phyloP scores from a whole-genome alignment of 805 yeast species.

The Pichia gijzeniarum region DNA sequence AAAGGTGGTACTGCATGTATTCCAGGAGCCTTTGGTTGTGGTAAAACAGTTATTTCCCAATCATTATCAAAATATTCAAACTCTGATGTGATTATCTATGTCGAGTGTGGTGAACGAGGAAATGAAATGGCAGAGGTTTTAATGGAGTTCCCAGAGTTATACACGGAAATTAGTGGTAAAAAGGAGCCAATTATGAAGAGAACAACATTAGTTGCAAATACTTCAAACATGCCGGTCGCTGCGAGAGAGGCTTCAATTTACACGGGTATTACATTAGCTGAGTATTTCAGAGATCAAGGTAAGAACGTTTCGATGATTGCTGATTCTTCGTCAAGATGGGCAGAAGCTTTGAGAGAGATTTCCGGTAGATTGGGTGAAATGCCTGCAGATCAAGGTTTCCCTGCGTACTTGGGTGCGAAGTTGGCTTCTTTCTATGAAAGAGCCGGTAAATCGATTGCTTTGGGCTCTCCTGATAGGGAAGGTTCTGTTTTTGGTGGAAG shows the following conservation, averaged over 20 bases:
- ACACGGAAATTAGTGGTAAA: conserved; percentile 81
- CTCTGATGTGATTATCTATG: conserved; percentile 94
- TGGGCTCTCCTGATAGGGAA: too few species aligned
- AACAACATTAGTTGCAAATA: conserved; percentile 96
- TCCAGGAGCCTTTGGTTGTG: conserved; percentile 99
- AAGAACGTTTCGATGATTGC: conserved; percentile 99
- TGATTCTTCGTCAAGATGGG: conserved; percentile 99
- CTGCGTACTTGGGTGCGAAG: conserved; percentile 98
- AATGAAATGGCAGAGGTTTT: too few species aligned
- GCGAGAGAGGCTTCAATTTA: conserved; percentile 99
- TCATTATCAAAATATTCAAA: conserved; percentile 95
- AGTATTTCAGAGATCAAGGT: conserved; percentile 99
- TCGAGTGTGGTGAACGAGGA: too few species aligned
- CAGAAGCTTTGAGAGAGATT: conserved; percentile 98
- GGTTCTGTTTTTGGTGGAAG: too few species aligned
- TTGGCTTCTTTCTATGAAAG: conserved; percentile 97
- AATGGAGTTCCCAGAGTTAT: too few species aligned
- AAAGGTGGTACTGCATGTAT: conserved; percentile 99
- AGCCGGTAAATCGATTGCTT: too few species aligned
- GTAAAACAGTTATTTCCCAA: conserved; percentile 43
- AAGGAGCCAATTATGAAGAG: conserved; percentile 99
- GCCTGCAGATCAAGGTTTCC: conserved; percentile 99
- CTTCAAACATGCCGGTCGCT: conserved; percentile 99
- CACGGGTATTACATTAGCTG: conserved; percentile 98
- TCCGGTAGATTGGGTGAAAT: conserved; percentile 99